phyloP scores from a whole-genome alignment of 2,329 filamentous ascomycete genomes.

The Grosmannia serpens region DNA sequence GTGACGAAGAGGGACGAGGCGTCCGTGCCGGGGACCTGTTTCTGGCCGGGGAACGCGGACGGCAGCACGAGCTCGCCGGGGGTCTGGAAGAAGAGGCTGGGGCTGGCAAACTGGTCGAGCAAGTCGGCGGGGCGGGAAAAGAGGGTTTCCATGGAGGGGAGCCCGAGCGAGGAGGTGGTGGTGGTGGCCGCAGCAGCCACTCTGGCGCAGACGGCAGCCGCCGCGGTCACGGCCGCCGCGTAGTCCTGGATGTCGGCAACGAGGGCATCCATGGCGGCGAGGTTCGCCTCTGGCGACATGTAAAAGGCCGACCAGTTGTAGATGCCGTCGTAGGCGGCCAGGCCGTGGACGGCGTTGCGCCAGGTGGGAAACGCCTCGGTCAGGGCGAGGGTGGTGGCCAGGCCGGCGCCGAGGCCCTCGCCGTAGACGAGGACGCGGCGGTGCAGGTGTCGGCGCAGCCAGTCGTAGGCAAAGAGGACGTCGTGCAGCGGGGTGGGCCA shows the following conservation, averaged over 20 bases:
- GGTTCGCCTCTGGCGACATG: too few species aligned
- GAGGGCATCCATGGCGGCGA: too few species aligned
- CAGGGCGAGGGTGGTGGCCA: constrained; percentile 45
- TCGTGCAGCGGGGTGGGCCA: constrained; percentile 52
- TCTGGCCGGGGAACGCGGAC: constrained; percentile 10
- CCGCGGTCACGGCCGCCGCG: too few species aligned
- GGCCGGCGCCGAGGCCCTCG: constrained; percentile 44
- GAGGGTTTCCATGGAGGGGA: constrained; percentile 18
- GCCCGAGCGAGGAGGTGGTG: constrained; percentile 23
- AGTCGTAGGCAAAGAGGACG: constrained; percentile 39
- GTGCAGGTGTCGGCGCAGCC: constrained; percentile 24
- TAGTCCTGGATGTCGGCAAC: too few species aligned
- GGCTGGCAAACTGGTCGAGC: constrained; percentile 50
- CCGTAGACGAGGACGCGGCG: constrained; percentile 41
- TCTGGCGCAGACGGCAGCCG: too few species aligned
- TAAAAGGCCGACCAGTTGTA: constrained; percentile 57
- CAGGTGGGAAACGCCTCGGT: constrained; percentile 36
- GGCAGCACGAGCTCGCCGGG: constrained; percentile 34
- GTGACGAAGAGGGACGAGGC: constrained; percentile 2
- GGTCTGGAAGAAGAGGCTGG: constrained; percentile 46
- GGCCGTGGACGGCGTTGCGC: constrained; percentile 36
- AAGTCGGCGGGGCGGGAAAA: constrained; percentile 37
- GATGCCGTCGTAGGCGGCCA: constrained; percentile 47
- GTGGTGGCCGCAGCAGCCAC: constrained; percentile 14
- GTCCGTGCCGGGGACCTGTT: not conserved